Evolutionary conservation across 2,329 filamentous ascomycete genomes (phyloP).

Genomic region (Cytospora chrysosperma): DNA sequence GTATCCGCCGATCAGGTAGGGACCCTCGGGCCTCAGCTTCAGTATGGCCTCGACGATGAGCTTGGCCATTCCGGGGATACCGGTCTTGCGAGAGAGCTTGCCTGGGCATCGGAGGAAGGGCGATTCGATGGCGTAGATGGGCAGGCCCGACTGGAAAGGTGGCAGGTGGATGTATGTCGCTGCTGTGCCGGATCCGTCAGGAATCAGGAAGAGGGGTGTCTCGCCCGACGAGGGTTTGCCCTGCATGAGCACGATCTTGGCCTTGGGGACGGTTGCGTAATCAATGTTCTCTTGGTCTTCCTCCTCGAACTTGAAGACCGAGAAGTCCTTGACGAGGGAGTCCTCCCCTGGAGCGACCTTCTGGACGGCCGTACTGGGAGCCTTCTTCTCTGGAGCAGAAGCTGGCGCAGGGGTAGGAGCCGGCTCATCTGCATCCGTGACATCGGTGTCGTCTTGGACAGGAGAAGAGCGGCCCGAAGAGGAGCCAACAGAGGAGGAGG

Average conservation of each 20-base stretch:
- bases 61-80: slow-evolving; percentile 25
- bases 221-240: slow-evolving; percentile 25
- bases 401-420: not conserved
- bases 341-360: slow-evolving; percentile 3
- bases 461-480: slow-evolving; percentile 12
- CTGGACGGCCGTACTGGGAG: not conserved
- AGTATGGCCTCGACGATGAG: slow-evolving; percentile 28
- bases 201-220: slow-evolving; percentile 32
- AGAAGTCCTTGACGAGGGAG: slow-evolving; percentile 20
- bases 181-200: slow-evolving; percentile 31
- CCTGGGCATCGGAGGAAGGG: slow-evolving; percentile 30
- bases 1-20: slow-evolving; percentile 31
- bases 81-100: slow-evolving; percentile 24
- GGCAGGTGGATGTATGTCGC: slow-evolving; percentile 31
- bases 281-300: slow-evolving; percentile 20
- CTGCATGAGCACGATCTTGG: slow-evolving; percentile 31
- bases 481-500: not conserved
- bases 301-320: slow-evolving; percentile 21
- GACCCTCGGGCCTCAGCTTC: slow-evolving; percentile 26
- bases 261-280: slow-evolving; percentile 18
- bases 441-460: not conserved
- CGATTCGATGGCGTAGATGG: slow-evolving; percentile 33
- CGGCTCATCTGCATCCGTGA: slow-evolving; percentile 15
- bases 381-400: not conserved
- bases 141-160: slow-evolving; percentile 25